A percentile compares a stretch with the other conserved stretches of the same genome.
phyloP scores from a whole-genome alignment of 2,329 filamentous ascomycete genomes.

The Aureobasidium subglaciale region DNA sequence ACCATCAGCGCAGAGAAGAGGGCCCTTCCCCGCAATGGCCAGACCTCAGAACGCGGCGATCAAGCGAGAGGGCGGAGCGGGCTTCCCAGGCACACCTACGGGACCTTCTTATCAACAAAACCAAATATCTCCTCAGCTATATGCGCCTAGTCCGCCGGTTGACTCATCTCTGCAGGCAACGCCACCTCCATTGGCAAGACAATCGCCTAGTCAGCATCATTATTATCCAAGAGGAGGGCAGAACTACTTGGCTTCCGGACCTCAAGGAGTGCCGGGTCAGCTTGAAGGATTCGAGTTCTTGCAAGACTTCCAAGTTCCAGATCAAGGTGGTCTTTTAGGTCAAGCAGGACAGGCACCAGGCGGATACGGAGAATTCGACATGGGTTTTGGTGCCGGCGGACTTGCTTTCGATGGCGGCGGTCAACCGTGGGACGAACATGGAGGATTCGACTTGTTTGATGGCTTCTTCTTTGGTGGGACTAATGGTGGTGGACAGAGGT shows the following conservation, averaged over 20 bases:
- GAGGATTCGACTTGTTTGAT: constrained; percentile 50
- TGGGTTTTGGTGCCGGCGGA: constrained; percentile 44
- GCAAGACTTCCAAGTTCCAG: constrained; percentile 37
- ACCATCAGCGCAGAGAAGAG: constrained; percentile 24
- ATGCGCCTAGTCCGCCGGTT: constrained; percentile 6
- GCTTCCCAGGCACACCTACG: not conserved
- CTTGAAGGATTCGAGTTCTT: constrained; percentile 43
- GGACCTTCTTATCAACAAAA: not conserved
- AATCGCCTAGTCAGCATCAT: constrained; percentile 12
- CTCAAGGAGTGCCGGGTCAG: not conserved
- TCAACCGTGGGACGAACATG: constrained; percentile 50
- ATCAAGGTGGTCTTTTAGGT: not conserved
- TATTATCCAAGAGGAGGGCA: constrained; percentile 2
- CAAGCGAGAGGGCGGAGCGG: constrained; percentile 7
- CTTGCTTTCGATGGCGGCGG: constrained; percentile 31
- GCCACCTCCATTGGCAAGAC: not conserved
- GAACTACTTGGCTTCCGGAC: not conserved
- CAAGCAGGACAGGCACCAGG: constrained; percentile 24
- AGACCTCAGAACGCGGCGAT: not conserved
- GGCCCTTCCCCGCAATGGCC: constrained; percentile 21
- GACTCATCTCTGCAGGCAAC: constrained; percentile 11
- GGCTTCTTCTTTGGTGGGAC: constrained; percentile 62
- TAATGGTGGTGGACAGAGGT: not conserved
- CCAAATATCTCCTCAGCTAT: constrained; percentile 1
- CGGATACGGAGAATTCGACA: constrained; percentile 51